Evolutionary conservation across 768 basidiomycete species (phyloP).

Genomic region (Suillus clintonianus): DNA sequence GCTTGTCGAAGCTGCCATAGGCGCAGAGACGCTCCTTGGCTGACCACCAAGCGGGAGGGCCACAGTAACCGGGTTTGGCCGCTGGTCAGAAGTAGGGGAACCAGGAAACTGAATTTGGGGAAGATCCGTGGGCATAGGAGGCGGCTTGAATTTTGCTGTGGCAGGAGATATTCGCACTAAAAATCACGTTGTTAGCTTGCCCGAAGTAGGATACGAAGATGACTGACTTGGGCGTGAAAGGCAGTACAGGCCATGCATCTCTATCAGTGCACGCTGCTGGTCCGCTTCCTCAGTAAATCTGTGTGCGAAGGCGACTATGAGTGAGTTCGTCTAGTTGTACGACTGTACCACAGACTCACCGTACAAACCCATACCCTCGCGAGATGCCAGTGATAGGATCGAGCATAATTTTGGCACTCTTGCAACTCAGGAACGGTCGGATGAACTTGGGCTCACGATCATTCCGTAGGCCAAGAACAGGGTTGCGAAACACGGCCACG

Average conservation of each 20-base stretch:
- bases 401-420: conserved; percentile 95
- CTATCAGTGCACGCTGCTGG: conserved; percentile 85
- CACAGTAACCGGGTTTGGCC: conserved; percentile 44
- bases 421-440: conserved; percentile 86
- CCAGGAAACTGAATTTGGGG: conserved; percentile 49
- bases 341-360: conserved; percentile 44
- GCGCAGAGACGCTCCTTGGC: conserved; percentile 69
- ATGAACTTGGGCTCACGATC: conserved; percentile 90
- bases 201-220: conserved; percentile 1
- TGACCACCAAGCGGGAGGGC: conserved; percentile 50
- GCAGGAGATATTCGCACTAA: conserved; percentile 90
- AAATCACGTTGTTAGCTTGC: conserved; percentile 30
- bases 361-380: conserved; percentile 90
- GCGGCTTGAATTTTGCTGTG: conserved; percentile 82
- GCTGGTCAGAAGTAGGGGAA: conserved; percentile 27
- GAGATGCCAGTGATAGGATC: conserved; percentile 89
- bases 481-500: conserved; percentile 91
- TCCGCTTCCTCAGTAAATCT: conserved; percentile 89
- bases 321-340: not conserved
- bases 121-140: conserved; percentile 45
- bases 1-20: conserved; percentile 50
- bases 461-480: conserved; percentile 80
- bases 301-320: conserved; percentile 1
- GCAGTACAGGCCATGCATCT: conserved; percentile 91
- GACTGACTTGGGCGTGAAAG: conserved; percentile 83